Evolutionary conservation across 352 stramenopile genomes (phyloP), one percentile per base, ranked within the genome.

Genomic region (Phytopythium litorale): DNA sequence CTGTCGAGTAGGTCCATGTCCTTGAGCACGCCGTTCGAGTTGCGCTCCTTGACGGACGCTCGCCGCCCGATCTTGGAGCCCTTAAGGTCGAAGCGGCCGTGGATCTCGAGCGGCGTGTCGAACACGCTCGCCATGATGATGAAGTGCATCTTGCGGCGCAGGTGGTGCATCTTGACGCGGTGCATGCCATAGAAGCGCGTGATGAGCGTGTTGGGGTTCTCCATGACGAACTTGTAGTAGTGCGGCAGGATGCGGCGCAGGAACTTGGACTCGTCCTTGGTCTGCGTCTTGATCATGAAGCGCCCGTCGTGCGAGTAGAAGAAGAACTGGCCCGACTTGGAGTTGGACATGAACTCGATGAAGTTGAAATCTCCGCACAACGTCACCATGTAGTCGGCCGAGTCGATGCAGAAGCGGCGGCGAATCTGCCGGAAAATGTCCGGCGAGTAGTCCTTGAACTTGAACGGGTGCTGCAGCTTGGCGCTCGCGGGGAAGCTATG

Each of bases 281-380:
- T 99, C 81, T 98, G 97, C 16, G 97, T 99, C 81, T 99, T 99
- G 78, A 99, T 99, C 91, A 99, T 99, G 73, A 98, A 99, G 38
- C 78, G 70, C 1, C 84, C 82, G 77, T 99, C 97, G 73, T 98
- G 92, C 11, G 96, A 98, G 67, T 99, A 99, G 73, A 99, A 99
- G 80, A 99, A 99, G 76, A 99, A 99, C 66, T 99, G 96, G 6
- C 97, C 97, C 71, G 89, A 98, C 78, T 99, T 99, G 55, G 94
- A 98, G 75, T 99, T 99, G 6, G 91, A 98, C 75, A 99, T 97
- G 77, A 99, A 99, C 82, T 99, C 95, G 65, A 99, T 97, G 73
- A 98, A 99, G 73, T 98, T 98, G 51, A 98, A 96, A 61, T 97
- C 91, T 7, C 90, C 91, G 56, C 85, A 92, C n/a, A 97, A 75